Conservation (phyloP, 345 rosid genomes). For the Pseudoturritis turrita region DNA sequence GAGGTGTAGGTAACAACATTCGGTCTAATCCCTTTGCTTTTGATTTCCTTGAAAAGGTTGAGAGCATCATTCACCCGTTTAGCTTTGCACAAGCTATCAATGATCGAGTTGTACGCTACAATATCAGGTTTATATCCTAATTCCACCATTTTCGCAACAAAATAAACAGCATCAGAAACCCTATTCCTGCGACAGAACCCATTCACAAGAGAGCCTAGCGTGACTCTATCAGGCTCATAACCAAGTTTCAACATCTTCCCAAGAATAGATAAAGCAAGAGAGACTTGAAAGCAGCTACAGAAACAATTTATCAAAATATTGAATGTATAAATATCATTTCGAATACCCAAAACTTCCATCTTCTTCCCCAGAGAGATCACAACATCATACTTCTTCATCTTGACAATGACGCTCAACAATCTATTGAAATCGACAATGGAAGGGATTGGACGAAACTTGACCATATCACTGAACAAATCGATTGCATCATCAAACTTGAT, state of each 20-base stretch:
- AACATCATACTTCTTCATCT: slow-evolving; percentile 18
- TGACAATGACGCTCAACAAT: slow-evolving; percentile 13
- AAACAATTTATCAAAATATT: slow-evolving; percentile 23
- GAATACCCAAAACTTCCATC: slow-evolving; percentile 18
- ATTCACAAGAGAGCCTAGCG: slow-evolving; percentile 17
- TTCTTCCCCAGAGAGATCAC: slow-evolving; percentile 19
- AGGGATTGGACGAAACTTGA: slow-evolving; percentile 16
- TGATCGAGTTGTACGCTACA: slow-evolving; percentile 8
- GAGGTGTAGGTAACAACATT: slow-evolving; percentile 12
- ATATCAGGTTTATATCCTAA: slow-evolving; percentile 17
- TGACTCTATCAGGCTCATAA: slow-evolving; percentile 12
- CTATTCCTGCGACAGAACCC: slow-evolving; percentile 11
- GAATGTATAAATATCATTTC: slow-evolving; percentile 15
- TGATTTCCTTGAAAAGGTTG: background rate
- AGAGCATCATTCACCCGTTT: slow-evolving; percentile 11
- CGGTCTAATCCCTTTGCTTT: slow-evolving; percentile 10
- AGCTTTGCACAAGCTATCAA: slow-evolving; percentile 18
- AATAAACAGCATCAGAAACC: slow-evolving; percentile 11
- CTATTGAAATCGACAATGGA: slow-evolving; percentile 18
- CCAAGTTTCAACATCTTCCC: slow-evolving; percentile 29
- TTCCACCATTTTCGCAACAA: slow-evolving; percentile 16
- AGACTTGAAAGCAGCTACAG: slow-evolving; percentile 21
- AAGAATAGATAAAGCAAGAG: slow-evolving; percentile 21
- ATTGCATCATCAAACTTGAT: slow-evolving; percentile 17
- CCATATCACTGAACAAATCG: slow-evolving; percentile 22